A percentile compares a stretch with the other conserved stretches of the same genome.
phyloP scores from a whole-genome alignment of 2,329 filamentous ascomycete species.

The Hypoxylon sp. region DNA sequence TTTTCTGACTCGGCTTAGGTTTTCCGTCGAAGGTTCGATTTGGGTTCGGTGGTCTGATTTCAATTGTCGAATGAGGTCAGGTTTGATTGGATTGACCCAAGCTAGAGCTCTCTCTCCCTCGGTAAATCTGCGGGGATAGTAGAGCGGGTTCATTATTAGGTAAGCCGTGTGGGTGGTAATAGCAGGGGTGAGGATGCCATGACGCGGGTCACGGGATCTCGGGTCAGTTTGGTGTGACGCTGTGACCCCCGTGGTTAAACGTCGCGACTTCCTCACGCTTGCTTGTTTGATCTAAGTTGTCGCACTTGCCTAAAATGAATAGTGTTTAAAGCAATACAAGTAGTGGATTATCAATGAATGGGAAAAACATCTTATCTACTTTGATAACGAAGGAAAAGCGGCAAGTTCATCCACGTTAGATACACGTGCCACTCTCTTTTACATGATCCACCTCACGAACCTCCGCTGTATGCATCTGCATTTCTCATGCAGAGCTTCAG shows the following conservation, averaged over 20 bases:
- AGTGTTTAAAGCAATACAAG: slow-evolving; percentile 1
- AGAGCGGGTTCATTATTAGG: slow-evolving; percentile 12
- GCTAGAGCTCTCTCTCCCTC: slow-evolving; percentile 37
- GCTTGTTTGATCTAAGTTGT: not conserved
- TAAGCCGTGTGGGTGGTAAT: slow-evolving; percentile 11
- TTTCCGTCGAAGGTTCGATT: slow-evolving; percentile 41
- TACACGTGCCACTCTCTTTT: not conserved
- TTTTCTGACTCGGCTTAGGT: slow-evolving; percentile 69
- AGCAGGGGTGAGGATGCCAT: slow-evolving; percentile 19
- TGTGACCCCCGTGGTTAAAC: slow-evolving; percentile 4
- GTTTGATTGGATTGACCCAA: slow-evolving; percentile 30
- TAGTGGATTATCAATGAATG: not conserved
- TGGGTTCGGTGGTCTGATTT: slow-evolving; percentile 40
- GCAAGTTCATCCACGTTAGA: not conserved
- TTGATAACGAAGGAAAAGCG: not conserved
- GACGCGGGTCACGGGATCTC: slow-evolving; percentile 49
- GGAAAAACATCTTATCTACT: not conserved
- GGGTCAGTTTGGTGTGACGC: slow-evolving; percentile 52
- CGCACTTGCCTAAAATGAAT: not conserved
- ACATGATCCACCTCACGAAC: not conserved
- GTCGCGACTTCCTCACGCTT: slow-evolving; percentile 41
- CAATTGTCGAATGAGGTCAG: slow-evolving; percentile 51
- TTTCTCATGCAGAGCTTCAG: slow-evolving; percentile 3
- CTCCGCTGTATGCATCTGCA: not conserved
- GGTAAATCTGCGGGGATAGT: slow-evolving; percentile 50